These are phyloP conservation scores for Neopestalotiopsis clavispora DNA, from an alignment of 2,329 filamentous ascomycete species.

Conservation along the genomic window DNA sequence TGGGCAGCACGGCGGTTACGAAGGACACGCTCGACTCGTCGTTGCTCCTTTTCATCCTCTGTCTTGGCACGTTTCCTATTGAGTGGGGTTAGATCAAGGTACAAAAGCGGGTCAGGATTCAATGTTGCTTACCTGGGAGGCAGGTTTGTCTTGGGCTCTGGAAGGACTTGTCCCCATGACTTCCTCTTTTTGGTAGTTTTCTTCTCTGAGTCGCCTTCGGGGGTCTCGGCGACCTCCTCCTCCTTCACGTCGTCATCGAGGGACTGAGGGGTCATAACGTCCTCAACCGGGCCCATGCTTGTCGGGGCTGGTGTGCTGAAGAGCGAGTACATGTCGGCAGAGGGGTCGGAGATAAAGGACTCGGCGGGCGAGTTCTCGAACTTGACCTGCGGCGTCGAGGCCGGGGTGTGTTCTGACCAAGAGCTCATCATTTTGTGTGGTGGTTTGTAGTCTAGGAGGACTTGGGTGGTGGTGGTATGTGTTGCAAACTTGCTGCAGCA, in stretches of 20 bases:
- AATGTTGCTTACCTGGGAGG: constrained; percentile 73
- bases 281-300: constrained; percentile 51
- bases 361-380: constrained; percentile 60
- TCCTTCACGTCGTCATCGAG: constrained; percentile 29
- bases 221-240: constrained; percentile 23
- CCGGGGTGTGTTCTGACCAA: constrained; percentile 40
- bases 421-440: constrained; percentile 42
- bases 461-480: constrained; percentile 17
- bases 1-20: constrained; percentile 95
- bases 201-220: constrained; percentile 54
- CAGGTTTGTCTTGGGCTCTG: constrained; percentile 94
- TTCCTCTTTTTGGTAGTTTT: constrained; percentile 92
- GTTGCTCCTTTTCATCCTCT: constrained; percentile 97
- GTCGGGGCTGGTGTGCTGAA: constrained; percentile 44
- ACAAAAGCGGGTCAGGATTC: not conserved
- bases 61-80: constrained; percentile 94
- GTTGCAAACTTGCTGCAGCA: constrained; percentile 21
- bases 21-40: constrained; percentile 94
- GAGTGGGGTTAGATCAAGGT: not conserved
- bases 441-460: constrained; percentile 28
- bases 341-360: constrained; percentile 56
- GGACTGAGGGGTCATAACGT: constrained; percentile 53
- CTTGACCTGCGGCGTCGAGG: constrained; percentile 50
- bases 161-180: constrained; percentile 97
- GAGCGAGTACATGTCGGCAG: constrained; percentile 54